Evolutionary conservation across 2,329 filamentous ascomycete genomes (phyloP).

Genomic region (Scytalidium sp.): DNA sequence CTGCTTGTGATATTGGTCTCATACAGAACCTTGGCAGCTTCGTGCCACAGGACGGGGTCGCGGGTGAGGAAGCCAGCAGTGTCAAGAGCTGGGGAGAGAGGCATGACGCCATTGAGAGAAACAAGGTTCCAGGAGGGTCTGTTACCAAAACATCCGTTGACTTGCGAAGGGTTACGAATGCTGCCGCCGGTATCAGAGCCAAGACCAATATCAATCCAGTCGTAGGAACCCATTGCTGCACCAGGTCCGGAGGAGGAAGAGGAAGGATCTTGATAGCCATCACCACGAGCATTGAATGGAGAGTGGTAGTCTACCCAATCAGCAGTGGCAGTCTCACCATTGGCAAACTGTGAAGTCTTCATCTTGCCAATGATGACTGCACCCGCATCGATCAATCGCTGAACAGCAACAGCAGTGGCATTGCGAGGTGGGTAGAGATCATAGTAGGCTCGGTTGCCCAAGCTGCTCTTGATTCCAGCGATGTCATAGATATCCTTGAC

Average conservation of each 20-base stretch:
- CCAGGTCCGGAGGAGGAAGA: constrained; percentile 45
- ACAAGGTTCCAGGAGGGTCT: constrained; percentile 45
- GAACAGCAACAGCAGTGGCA: constrained; percentile 46
- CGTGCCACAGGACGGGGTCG: constrained; percentile 39
- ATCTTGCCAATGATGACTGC: constrained; percentile 51
- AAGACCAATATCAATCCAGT: constrained; percentile 47
- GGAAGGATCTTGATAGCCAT: constrained; percentile 44
- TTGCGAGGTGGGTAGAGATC: constrained; percentile 45
- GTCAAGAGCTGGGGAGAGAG: constrained; percentile 43
- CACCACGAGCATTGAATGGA: constrained; percentile 42
- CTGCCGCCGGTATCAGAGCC: constrained; percentile 48
- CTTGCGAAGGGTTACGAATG: constrained; percentile 43
- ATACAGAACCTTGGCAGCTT: constrained; percentile 42
- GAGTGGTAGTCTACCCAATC: constrained; percentile 43
- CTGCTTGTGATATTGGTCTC: constrained; percentile 40
- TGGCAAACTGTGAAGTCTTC: constrained; percentile 42
- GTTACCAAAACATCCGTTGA: constrained; percentile 48
- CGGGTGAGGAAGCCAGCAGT: constrained; percentile 43
- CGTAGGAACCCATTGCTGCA: constrained; percentile 40
- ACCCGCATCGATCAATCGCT: constrained; percentile 56
- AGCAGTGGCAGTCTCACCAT: constrained; percentile 37
- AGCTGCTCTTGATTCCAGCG: constrained; percentile 51
- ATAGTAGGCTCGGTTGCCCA: constrained; percentile 58
- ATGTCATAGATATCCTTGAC: constrained; percentile 63
- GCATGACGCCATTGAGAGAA: constrained; percentile 44